These are phyloP conservation scores for Maudiozyma humilis DNA, from an alignment of 1,139 yeast genomes.

Conservation along the genomic window DNA sequence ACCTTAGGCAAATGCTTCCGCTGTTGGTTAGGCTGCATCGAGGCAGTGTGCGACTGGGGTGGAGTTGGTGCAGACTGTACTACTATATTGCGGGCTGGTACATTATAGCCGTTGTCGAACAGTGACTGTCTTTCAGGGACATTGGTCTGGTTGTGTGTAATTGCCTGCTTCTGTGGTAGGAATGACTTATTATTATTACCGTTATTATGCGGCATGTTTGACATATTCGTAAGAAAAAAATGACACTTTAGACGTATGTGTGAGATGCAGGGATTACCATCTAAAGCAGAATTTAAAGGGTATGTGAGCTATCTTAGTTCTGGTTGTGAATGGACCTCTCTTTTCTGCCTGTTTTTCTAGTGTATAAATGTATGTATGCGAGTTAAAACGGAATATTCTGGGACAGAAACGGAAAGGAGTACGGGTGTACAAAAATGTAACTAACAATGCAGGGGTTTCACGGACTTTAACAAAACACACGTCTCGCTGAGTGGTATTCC, in stretches of 20 bases:
- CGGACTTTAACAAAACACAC: no score
- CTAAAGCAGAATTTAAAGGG: no score
- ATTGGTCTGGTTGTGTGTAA: not conserved
- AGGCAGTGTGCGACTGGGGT: not conserved
- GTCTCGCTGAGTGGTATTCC: no score
- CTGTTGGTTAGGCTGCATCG: not conserved
- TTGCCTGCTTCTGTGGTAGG: not conserved
- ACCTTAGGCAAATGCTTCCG: not conserved
- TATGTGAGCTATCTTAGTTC: no score
- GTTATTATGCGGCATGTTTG: not conserved
- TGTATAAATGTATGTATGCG: not conserved
- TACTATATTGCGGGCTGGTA: not conserved
- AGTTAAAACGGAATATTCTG: not conserved
- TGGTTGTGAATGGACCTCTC: no score
- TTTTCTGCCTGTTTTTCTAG: not conserved
- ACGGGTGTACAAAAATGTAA: no score
- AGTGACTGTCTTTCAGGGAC: not conserved
- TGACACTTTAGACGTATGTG: no score
- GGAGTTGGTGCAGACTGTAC: not conserved
- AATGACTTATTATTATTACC: conserved; percentile 1
- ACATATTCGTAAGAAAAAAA: not conserved
- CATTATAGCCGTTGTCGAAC: not conserved
- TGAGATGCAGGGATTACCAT: no score
- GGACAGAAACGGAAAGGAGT: not conserved
- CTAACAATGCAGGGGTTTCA: no score